Evolutionary conservation across 306 rosid genomes (phyloP), one percentile per base, ranked within the genome.

Genomic region (Betula pendula): DNA sequence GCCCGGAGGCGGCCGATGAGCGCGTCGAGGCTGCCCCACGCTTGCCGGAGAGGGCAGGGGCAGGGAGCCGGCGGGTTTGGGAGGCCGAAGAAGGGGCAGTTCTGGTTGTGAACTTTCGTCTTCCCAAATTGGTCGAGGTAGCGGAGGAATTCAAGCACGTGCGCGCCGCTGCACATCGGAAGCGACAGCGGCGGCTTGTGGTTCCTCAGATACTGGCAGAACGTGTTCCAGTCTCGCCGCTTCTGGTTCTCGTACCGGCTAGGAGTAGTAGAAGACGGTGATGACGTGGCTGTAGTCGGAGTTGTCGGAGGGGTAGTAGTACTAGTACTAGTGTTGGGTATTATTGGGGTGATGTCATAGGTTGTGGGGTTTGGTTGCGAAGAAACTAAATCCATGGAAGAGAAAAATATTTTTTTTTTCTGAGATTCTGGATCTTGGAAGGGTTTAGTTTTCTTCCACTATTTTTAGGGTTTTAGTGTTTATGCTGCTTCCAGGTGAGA

Each of bases 21-120:
- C 0, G 98, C 98, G 25, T 95, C 98, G 2, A 95, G 93, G 91
- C 96, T 90, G 13, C 97, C 98, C 98, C 98, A 95, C 0, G 98
- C 98, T 69, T 95, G 98, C 0, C 98, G 81, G 2, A 95, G 87
- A 19, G 98, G 97, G 74, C 98, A 95, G 22, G 98, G 96, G 44
- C 98, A 95, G 0, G 98, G 96, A 0, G 92, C 90, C 0, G 98
- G 98, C 0, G 98, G 98, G 84, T 88, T 92, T 0, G 92, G 95
- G 2, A 90, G 82, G 0, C 98, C 98, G 16, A 90, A 95, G 76
- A 85, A 95, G 0, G 98, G 98, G 38, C 98, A 95, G n/a, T 48
- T 44, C 1, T 90, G 96, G 87, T 76, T 88, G 48, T 95, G 98
- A 4, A 95, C 94, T 35, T 95, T 95, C 47, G 98, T 95, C 84